Conservation (phyloP, 2,329 filamentous ascomycete species). For the Scytalidium lignicola region DNA sequence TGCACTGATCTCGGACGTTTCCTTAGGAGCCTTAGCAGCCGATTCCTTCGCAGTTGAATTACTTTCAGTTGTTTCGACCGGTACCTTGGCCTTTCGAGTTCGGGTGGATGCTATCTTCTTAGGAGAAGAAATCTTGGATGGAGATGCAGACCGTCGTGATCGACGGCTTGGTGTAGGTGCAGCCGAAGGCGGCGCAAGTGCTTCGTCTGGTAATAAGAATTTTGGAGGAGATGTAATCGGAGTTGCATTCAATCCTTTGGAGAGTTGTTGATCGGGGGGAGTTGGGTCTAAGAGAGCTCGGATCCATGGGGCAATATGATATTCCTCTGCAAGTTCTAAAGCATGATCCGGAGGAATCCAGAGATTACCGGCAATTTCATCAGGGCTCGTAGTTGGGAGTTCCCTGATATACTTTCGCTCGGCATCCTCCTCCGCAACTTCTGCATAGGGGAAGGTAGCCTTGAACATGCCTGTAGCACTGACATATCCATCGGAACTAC, state of each 20-base stretch:
- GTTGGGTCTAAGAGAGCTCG: conserved; percentile 85
- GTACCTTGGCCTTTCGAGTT: conserved; percentile 40
- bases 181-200: conserved; percentile 27
- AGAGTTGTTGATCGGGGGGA: conserved; percentile 54
- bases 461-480: conserved; percentile 92
- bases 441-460: conserved; percentile 77
- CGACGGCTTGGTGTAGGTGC: conserved; percentile 33
- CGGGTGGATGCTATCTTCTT: conserved; percentile 23
- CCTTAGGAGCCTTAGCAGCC: conserved; percentile 33
- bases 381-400: conserved; percentile 71
- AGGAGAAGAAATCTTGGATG: conserved; percentile 46
- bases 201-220: conserved; percentile 46
- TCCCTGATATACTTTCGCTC: conserved; percentile 84
- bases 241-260: conserved; percentile 34
- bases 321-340: conserved; percentile 78
- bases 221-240: conserved; percentile 77
- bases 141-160: conserved; percentile 54
- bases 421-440: conserved; percentile 63
- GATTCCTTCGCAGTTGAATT: too few species aligned
- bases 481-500: conserved; percentile 77
- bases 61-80: conserved; percentile 35
- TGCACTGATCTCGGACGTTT: conserved; percentile 1
- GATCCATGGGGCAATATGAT: conserved; percentile 82
- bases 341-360: conserved; percentile 88
- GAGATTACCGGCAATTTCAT: conserved; percentile 94